Base-by-base conservation (phyloP, 805 yeast genomes). In the Candida pseudoglaebosa region DNA sequence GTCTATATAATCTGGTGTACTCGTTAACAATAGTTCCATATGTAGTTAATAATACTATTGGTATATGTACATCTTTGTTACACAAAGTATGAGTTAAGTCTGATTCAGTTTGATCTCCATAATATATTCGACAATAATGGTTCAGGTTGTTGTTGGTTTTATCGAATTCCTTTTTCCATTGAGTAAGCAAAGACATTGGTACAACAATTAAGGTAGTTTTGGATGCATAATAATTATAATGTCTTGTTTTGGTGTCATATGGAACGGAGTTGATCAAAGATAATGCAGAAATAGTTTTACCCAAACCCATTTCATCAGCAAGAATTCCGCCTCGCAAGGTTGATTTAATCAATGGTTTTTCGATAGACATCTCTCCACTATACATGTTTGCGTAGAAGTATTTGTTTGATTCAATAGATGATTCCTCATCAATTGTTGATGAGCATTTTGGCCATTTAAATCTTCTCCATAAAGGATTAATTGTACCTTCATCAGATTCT, bases 251-350 rank as follows among this genome's bases (percentile, higher is more conserved):
- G 9, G 21, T 18, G 50, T 84, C 90, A 33, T 49, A 56, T 0
- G 88, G 85, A 7, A 73, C 80, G 0, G 86, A 71, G 40, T 83
- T 77, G 9, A 90, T 70, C 35, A 91, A 61, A 0, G 96, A 74
- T 37, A 88, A 60, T 0, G 95, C 78, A 1, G 95, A 84, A 17
- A 90, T 84, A 0, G 98, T 90, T 55, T 90, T 90, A 31, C 98
- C 98, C 6, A 90, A 68, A 0, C 98, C 98, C 98, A 90, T 90
- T 57, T 90, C 98, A 63, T 90, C 98, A 0, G 97, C 95, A 12
- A 90, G 63, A 15, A 90, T 84, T 2, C 98, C 98, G 26, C 98
- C 97, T 35, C 71, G 69, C 35, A 82, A 72, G 14, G 73, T 52
- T 1, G 81, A 69, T 41, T 71, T 77, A 29, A 88, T 65, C 9